These are phyloP conservation scores for Saccharum hybrid DNA, from an alignment of 202 grass and related monocot genomes.

Conservation along the genomic window DNA sequence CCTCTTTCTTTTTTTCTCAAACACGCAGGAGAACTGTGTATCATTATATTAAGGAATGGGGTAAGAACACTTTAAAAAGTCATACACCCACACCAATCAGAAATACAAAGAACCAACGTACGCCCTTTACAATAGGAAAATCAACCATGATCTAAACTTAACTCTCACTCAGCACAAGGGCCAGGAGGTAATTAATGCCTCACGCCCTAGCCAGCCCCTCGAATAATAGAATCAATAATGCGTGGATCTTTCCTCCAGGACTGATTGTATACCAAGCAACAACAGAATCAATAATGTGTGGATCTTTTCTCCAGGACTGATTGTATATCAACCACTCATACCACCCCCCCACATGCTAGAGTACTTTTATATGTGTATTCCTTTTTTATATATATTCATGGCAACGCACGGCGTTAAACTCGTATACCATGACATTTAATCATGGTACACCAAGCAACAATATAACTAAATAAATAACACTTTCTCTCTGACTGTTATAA, in stretches of 20 bases:
- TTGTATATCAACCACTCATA: background rate
- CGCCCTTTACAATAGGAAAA: background rate
- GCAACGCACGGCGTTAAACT: background rate
- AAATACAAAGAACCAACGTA: background rate
- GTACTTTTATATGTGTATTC: background rate
- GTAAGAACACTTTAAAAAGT: background rate
- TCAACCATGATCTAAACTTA: background rate
- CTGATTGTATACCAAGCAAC: no score
- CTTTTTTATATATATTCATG: background rate
- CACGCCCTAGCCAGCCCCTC: background rate
- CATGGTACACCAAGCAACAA: background rate
- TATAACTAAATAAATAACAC: background rate
- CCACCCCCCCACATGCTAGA: background rate
- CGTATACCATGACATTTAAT: slow-evolving; percentile 27
- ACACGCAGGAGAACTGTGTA: background rate
- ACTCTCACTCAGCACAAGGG: background rate
- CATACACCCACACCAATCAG: background rate
- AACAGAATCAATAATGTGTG: slow-evolving; percentile 9
- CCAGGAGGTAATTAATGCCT: background rate
- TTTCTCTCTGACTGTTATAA: slow-evolving; percentile 8
- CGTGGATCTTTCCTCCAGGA: no score
- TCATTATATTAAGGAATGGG: background rate
- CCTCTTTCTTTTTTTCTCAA: background rate
- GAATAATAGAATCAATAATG: no score
- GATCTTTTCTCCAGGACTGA: background rate